These are phyloP conservation scores for Fusarium acutatum DNA, from an alignment of 2,329 filamentous ascomycete genomes.

Conservation along the genomic window DNA sequence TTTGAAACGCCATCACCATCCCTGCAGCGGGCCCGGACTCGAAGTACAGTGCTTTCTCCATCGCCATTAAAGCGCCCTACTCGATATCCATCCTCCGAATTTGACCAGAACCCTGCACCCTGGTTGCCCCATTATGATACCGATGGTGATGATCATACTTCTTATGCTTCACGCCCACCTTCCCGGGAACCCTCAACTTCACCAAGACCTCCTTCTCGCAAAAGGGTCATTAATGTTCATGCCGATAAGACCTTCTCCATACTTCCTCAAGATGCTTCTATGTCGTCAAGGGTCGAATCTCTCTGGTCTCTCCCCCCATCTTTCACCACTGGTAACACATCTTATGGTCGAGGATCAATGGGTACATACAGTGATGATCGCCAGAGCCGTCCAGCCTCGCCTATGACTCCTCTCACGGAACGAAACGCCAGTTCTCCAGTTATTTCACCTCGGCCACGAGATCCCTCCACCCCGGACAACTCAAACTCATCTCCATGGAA, in stretches of 20 bases:
- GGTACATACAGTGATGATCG: constrained; percentile 58
- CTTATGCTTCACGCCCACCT: constrained; percentile 26
- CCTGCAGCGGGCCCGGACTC: constrained; percentile 27
- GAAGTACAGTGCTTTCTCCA: constrained; percentile 23
- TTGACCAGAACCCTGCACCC: constrained; percentile 28
- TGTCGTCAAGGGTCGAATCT: constrained; percentile 44
- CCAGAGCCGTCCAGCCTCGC: constrained; percentile 57
- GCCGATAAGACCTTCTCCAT: constrained; percentile 68
- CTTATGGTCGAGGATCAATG: constrained; percentile 59
- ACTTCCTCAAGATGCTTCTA: constrained; percentile 46
- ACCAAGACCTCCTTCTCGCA: constrained; percentile 43
- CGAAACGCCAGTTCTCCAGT: constrained; percentile 39
- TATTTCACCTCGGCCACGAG: constrained; percentile 18
- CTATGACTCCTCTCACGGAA: constrained; percentile 59
- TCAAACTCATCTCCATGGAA: constrained; percentile 56
- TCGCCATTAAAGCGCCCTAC: constrained; percentile 29
- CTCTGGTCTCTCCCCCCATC: constrained; percentile 54
- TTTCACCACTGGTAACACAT: constrained; percentile 56
- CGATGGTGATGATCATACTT: constrained; percentile 30
- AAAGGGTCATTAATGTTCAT: constrained; percentile 59
- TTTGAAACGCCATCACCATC: constrained; percentile 40
- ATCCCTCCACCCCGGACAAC: constrained; percentile 27
- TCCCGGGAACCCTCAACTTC: constrained; percentile 36
- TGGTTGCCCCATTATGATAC: constrained; percentile 32
- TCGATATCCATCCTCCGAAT: constrained; percentile 29